Base-by-base conservation (phyloP, 2,329 filamentous ascomycete species). In the Exophiala dermatitidis region DNA sequence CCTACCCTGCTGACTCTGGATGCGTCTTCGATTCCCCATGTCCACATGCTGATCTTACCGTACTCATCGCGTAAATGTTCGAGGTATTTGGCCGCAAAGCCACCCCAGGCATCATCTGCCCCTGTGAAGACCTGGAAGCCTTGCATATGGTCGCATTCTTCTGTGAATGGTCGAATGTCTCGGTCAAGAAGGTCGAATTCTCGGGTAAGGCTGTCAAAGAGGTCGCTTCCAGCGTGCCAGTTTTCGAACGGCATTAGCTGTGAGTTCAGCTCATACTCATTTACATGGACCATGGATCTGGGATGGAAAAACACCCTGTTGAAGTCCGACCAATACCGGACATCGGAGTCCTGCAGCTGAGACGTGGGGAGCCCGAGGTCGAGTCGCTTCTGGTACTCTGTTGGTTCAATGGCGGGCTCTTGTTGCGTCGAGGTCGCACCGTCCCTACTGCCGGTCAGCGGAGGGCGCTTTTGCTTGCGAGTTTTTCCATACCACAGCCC, bases 281-380 rank as follows among this genome's bases (percentile, higher is more conserved):
- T 86, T 9, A 97, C 75, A 66, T 95, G 90, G 6, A 95, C 77
- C 50, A 95, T 81, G 8, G 90, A 95, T 50, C 81, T 82, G 5
- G 93, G 93, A 67, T 97, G 90, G 67, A 87, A 96, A 70, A 83
- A 98, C n/a, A 93, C 80, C 29, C 89, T 82, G 62, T 88, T 94
- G 70, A 90, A 97, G 69, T 98, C 93, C 32, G 90, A 95, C 91
- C 93, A 98, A 72, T 93, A 97, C 50, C 89, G 82, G n/a, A 97
- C 86, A 7, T 81, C 79, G 4, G 83, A 79, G 1, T 82, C 76
- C 1, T 78, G 85, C 19, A 95, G 77, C 48, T 75, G 72, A 0
- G 86, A 80, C 4, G 84, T 77, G 2, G 79, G 69, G 3, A 79
- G 67, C 26, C 89, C 90, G 31, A 81, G 71, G 62, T 96, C 87